Evolutionary conservation across 805 yeast species (phyloP), one percentile per base, ranked within the genome.

Genomic region (Dipodascopsis uninucleata): DNA sequence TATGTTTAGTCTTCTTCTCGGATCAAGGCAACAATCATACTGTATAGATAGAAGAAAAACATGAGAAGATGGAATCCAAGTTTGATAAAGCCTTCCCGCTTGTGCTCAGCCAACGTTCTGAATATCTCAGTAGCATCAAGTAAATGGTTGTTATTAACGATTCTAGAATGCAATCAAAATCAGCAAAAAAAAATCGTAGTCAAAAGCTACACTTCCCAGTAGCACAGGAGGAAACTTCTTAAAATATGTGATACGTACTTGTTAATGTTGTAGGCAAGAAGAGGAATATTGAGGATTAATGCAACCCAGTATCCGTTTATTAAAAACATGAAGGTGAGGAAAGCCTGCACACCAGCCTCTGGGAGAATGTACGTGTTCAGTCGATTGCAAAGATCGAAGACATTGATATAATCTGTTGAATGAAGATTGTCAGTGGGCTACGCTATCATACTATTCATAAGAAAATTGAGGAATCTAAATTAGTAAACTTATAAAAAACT

Each of bases 41-140:
- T 52, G 76, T 89, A 90, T 62, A 90, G 77, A 75, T 88, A 90
- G 75, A 77, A 88, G 82, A 93, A 90, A 78, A 93, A 93, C 83
- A 90, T 72, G 61, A 86, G 67, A 60, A 90, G 75, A 65, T 87
- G 90, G 78, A 86, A 88, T 8, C 93, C 96, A 58, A 93, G 77
- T 68, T 90, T 90, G 65, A 85, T 69, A 64, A 89, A 88, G 49
- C 87, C 77, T 70, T 89, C 97, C 66, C 83, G 84, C 78, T 93
- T 90, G 72, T 89, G 95, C 63, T 83, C 85, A 59, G 86, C 77
- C 62, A 90, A 77, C 32, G 97, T 89, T 72, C 97, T 79, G 71
- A 93, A 93, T 61, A 90, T 93, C 68, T 90, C 97, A 34, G 98
- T 90, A 47, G 97, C 97, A 67, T 93, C 98, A 65, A 89, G 79